Percentiles rank a stretch among this genome's conserved stretches.
phyloP scores from a whole-genome alignment of 352 stramenopile genomes.

The Pythium folliculosum region DNA sequence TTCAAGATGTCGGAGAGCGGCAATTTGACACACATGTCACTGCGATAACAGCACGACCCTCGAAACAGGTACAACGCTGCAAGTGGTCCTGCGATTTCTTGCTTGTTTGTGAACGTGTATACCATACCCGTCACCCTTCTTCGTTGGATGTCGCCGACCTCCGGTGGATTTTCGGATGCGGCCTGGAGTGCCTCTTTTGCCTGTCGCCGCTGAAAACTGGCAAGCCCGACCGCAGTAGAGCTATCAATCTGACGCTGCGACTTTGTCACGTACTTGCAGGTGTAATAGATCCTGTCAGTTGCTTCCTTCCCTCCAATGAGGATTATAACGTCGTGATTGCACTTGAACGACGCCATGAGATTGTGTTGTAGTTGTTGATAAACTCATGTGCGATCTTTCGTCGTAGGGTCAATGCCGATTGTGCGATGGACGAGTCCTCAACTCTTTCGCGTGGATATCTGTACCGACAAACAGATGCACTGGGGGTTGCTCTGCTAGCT shows the following conservation, averaged over 20 bases:
- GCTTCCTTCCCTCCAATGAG: slow-evolving; percentile 16
- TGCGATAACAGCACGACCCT: slow-evolving; percentile 19
- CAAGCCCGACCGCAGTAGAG: slow-evolving; percentile 8
- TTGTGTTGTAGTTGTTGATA: neutral
- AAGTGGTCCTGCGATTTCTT: slow-evolving; percentile 21
- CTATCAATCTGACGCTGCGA: slow-evolving; percentile 16
- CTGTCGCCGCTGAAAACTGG: slow-evolving; percentile 17
- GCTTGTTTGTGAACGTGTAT: slow-evolving; percentile 23
- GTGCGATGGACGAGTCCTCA: neutral
- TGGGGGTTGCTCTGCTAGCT: neutral
- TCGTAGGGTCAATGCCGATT: neutral
- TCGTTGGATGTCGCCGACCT: neutral
- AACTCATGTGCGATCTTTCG: neutral
- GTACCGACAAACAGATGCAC: neutral
- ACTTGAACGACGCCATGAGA: slow-evolving; percentile 10
- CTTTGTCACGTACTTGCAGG: slow-evolving; percentile 22
- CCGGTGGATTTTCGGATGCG: neutral
- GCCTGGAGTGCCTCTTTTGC: neutral
- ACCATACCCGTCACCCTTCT: slow-evolving; percentile 12
- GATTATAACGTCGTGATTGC: slow-evolving; percentile 20
- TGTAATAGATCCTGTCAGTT: slow-evolving; percentile 18
- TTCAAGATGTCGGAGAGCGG: neutral
- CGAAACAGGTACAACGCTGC: slow-evolving; percentile 9
- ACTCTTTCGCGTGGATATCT: neutral
- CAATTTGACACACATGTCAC: neutral